phyloP scores from a whole-genome alignment of 257 asterid species.

The Leptodermis oblonga region DNA sequence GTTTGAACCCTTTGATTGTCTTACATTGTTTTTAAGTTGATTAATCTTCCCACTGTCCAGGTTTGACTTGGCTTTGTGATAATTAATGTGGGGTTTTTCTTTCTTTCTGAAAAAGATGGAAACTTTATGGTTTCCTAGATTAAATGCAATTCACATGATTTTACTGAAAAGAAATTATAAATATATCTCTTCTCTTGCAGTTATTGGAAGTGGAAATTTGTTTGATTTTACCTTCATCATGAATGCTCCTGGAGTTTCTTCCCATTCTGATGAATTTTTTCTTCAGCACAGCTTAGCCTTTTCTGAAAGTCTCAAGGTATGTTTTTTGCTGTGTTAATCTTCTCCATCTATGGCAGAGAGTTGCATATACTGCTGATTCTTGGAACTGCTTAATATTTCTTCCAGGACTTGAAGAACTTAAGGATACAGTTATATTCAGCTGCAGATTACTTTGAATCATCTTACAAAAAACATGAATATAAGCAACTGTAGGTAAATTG shows the following conservation, averaged over 20 bases:
- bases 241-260: no score
- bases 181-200: no score
- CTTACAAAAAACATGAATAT: conserved; percentile 47
- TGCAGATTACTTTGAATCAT: conserved; percentile 62
- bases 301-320: conserved; percentile 66
- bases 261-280: conserved; percentile 64
- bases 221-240: conserved; percentile 11
- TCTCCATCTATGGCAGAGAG: neutral
- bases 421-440: conserved; percentile 63
- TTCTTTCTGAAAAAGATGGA: neutral
- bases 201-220: conserved; percentile 1
- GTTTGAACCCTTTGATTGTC: neutral
- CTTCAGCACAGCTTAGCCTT: conserved; percentile 58
- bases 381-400: no score
- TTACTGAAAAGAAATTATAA: neutral
- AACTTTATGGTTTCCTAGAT: conserved; percentile 3
- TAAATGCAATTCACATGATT: conserved; percentile 17
- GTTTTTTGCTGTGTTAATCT: neutral
- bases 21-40: neutral
- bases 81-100: neutral
- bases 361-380: neutral
- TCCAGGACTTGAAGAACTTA: conserved; percentile 58
- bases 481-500: conserved; percentile 44
- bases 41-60: neutral
- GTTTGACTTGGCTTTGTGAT: neutral